These are phyloP conservation scores for Clitopilus passeckerianus DNA, from an alignment of 768 basidiomycete genomes.

Conservation along the genomic window DNA sequence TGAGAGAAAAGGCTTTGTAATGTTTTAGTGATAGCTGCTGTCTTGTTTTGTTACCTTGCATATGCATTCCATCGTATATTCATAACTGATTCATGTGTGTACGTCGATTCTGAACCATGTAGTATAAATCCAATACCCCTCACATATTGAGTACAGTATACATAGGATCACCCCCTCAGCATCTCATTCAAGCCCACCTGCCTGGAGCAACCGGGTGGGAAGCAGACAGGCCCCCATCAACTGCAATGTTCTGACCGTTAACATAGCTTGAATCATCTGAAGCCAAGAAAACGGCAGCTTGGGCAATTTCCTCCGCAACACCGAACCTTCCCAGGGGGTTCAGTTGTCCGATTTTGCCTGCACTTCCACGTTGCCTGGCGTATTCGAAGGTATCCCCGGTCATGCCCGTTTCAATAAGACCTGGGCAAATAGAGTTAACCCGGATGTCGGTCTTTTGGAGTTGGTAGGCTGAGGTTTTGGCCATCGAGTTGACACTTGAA, in stretches of 20 bases:
- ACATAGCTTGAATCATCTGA: conserved; percentile 91
- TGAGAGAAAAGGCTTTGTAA: conserved; percentile 10
- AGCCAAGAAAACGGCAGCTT: conserved; percentile 80
- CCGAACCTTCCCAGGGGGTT: conserved; percentile 83
- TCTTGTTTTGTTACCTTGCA: not conserved
- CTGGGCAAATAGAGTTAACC: conserved; percentile 88
- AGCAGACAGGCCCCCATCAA: conserved; percentile 82
- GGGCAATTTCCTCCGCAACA: conserved; percentile 85
- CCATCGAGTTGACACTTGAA: conserved; percentile 80
- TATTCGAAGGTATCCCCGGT: conserved; percentile 71
- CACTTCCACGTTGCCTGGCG: conserved; percentile 72
- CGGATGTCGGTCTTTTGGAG: conserved; percentile 80
- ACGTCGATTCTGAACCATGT: no score
- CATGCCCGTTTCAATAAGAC: conserved; percentile 93
- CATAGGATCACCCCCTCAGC: no score
- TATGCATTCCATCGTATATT: not conserved
- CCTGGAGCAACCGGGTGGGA: conserved; percentile 80
- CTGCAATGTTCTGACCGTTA: conserved; percentile 82
- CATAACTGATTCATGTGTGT: not conserved
- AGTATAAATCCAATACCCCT: not conserved
- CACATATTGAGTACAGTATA: no score
- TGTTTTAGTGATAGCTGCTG: not conserved
- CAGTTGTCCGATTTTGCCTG: conserved; percentile 73
- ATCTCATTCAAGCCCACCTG: conserved; percentile 46
- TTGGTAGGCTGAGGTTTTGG: conserved; percentile 77